Evolutionary conservation across 129 eudicot genomes (phyloP), one percentile per base, ranked within the genome.

Genomic region (Smallanthus sonchifolius): DNA sequence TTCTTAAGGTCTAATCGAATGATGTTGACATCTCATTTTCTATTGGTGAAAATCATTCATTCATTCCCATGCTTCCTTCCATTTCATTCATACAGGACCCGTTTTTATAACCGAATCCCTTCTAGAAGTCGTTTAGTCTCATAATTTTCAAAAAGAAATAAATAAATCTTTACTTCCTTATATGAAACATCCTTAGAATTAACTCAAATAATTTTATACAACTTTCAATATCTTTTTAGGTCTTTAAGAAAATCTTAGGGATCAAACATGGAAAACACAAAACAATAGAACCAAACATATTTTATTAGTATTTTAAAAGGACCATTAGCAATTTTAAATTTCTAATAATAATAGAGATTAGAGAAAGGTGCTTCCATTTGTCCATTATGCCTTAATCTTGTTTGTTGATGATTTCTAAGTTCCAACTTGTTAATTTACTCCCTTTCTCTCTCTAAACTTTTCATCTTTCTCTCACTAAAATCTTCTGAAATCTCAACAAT

Each of bases 331-430:
- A 0, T 49, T 49, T 17, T n/a, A 4, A 49, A 7, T 16, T 19
- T 56, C 3, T 55, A 55, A 17, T 55, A 56, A 56, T 56, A 49
- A 49, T 49, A n/a, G 57, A 38, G 42, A 38, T 38, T 38, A 15
- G 56, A 59, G 39, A 59, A 59, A 59, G 65, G 65, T 79, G 77
- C 67, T 72, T 79, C 73, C 82, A 77, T 81, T 83, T 83, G 83
- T 74, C 83, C 81, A 61, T 60, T 82, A 35, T 80, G 28, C 83
- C 62, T 71, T n/a, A n/a, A n/a, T 77, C 84, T 83, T 83, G 81
- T 87, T 70, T 84, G 83, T 87, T 79, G 92, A 87, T 84, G 88
- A 90, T 74, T 86, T 89, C 80, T 79, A 84, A 87, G 95, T 84
- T 86, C 84, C 87, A 85, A 86, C 79, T 90, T 87, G 92, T 87